Evolutionary conservation across 225 moss, liverwort and hornwort species (phyloP), one percentile per base, ranked within the genome.

Genomic region (Asterella californica): DNA sequence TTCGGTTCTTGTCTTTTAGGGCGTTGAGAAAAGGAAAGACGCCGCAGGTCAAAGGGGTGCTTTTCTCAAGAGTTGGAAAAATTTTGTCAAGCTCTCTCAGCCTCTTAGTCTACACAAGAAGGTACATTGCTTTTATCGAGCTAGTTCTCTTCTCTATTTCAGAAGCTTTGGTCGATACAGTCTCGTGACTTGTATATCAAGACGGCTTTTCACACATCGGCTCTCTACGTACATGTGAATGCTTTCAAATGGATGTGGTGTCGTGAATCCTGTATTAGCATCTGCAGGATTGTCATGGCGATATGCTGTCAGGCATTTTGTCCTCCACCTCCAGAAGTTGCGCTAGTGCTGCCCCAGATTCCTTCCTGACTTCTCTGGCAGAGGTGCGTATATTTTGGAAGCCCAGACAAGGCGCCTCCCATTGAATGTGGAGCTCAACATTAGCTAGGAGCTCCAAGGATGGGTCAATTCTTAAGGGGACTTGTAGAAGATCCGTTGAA

Each of bases 311-410:
- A 15, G 63, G 74, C 36, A 32, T 81, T 64, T 36, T 75, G n/a
- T 74, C 74, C 32, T 63, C 47, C 22, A 18, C 57, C 29, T 17
- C 48, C 21, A 72, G 9, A 54, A 74, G 80, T 62, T 74, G 42
- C 10, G 22, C 48, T 10, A 46, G 9, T 9, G 80, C 80, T 24
- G 47, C 80, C 21, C 61, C 47, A 3, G 80, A 81, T 62, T 74
- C 80, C 10, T 81, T 81, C 74, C 34, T 81, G 80, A 62, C 63
- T 57, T 81, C 80, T 36, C 46, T 81, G 63, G 73, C 75, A 32
- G 80, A 81, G 61, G 80, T 81, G 25, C 38, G 34, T 32, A 21
- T 49, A 52, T 22, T 55, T 34, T 48, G 11, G 32, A 47, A 49
- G 19, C 14, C 29, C 7, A 32, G 30, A 33, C 49, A 9, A 14